Evolutionary conservation across 768 basidiomycete genomes (phyloP).

Genomic region (Leccinum incarnatum): DNA sequence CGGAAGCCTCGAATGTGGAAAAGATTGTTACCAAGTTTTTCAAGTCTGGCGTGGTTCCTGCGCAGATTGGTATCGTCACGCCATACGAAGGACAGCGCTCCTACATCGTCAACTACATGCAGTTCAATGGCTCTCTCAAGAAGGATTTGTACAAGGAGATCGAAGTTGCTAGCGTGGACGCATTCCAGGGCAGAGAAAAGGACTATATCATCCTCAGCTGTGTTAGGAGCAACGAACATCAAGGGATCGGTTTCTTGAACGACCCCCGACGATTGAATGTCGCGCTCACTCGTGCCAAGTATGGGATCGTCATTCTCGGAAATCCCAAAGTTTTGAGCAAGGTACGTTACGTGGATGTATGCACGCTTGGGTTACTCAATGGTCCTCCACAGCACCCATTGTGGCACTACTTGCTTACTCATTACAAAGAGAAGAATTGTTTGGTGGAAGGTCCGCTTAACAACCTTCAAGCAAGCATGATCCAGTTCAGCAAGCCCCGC

Average conservation of each 20-base stretch:
- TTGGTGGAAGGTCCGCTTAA: conserved; percentile 96
- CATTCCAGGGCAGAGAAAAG: conserved; percentile 99
- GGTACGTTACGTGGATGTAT: conserved; percentile 44
- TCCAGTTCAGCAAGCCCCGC: conserved; percentile 97
- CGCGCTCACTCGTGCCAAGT: conserved; percentile 95
- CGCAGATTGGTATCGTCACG: conserved; percentile 96
- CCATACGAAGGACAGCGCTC: conserved; percentile 99
- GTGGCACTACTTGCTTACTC: conserved; percentile 97
- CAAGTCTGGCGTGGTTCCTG: conserved; percentile 95
- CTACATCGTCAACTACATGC: conserved; percentile 99
- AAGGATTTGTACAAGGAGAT: conserved; percentile 99
- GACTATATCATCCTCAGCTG: conserved; percentile 99
- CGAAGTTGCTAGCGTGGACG: conserved; percentile 97
- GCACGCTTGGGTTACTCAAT: conserved; percentile 9
- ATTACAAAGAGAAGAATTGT: conserved; percentile 94
- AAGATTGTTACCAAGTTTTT: conserved; percentile 99
- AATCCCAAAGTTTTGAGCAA: conserved; percentile 99
- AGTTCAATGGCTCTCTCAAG: conserved; percentile 98
- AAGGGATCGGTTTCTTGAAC: conserved; percentile 98
- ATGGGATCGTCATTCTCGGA: conserved; percentile 98
- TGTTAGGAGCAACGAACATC: conserved; percentile 98
- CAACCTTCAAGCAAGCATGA: conserved; percentile 97
- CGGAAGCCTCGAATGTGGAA: conserved; percentile 98
- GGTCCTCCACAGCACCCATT: conserved; percentile 76
- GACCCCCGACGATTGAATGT: conserved; percentile 96